Evolutionary conservation across 805 yeast species (phyloP), one percentile per base, ranked within the genome.

Genomic region (Teunomyces lycoperdinae): DNA sequence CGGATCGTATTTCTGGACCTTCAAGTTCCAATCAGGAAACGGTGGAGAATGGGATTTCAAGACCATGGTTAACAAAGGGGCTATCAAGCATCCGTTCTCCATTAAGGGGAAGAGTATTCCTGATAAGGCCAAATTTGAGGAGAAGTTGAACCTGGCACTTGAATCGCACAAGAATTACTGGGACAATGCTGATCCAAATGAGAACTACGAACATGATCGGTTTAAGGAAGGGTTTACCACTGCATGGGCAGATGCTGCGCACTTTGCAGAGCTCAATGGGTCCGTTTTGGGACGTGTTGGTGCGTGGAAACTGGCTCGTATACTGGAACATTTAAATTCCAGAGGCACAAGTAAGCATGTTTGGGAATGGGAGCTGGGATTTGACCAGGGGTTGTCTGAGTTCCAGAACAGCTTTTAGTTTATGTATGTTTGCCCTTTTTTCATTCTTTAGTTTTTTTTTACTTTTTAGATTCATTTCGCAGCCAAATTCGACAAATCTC

Each of bases 11-110:
- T 92, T 94, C 67, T 92, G 98, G 98, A 87, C 96, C 1, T 87
- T 70, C 64, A 89, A 89, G 67, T 91, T 91, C 61, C 80, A 85
- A 61, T 75, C 82, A 48, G 97, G 97, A 2, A 85, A 84, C 60
- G 97, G 97, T 38, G 98, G 98, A 11, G 97, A 89, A 68, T 92
- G 98, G 98, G 97, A 94, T 43, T 85, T 89, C 67, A 75, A 77
- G 20, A 87, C 89, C 32, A 88, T 87, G 90, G 70, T 77, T 16
- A 82, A 84, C 17, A 67, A 69, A 45, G 89, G 89, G 0, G 79
- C 83, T 7, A 58, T 70, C 13, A 29, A 33, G 5, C 56, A 58
- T 5, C 64, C 70, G 34, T 43, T 45, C 10, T 49, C 58, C 3
- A 57, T 63, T 32, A 53, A 52, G 30, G 58, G 61, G 7, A 58